phyloP scores from a whole-genome alignment of 768 basidiomycete species.

The Russula emetica region DNA sequence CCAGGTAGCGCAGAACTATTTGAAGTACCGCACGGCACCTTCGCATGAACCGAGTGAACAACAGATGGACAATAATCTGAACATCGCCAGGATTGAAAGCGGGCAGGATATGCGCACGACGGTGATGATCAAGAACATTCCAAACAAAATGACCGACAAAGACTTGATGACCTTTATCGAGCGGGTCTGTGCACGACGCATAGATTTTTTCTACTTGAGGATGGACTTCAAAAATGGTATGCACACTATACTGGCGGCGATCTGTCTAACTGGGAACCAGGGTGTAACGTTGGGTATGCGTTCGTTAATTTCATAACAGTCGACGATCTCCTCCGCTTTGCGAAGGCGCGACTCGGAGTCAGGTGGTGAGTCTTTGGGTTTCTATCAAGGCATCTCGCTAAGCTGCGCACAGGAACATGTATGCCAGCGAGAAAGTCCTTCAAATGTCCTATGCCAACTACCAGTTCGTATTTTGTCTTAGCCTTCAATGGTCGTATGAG shows the following conservation, averaged over 20 bases:
- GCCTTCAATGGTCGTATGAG: not conserved
- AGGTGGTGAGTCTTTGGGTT: slow-evolving; percentile 61
- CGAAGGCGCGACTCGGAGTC: slow-evolving; percentile 65
- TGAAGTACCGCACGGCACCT: slow-evolving; percentile 14
- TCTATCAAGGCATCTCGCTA: not conserved
- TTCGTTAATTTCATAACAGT: slow-evolving; percentile 89
- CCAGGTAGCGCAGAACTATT: slow-evolving; percentile 27
- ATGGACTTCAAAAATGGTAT: slow-evolving; percentile 82
- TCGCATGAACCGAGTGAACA: slow-evolving; percentile 21
- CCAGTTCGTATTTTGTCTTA: slow-evolving; percentile 54
- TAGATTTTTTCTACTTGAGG: slow-evolving; percentile 83
- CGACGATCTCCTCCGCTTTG: slow-evolving; percentile 70
- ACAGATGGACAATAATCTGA: slow-evolving; percentile 53
- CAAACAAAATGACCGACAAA: slow-evolving; percentile 83
- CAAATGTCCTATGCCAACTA: slow-evolving; percentile 93
- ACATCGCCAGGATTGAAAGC: slow-evolving; percentile 66
- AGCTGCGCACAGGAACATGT: slow-evolving; percentile 67
- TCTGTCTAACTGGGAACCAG: slow-evolving; percentile 35
- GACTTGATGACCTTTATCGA: slow-evolving; percentile 65
- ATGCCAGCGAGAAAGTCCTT: slow-evolving; percentile 83
- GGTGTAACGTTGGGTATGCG: slow-evolving; percentile 76
- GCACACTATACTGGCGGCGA: slow-evolving; percentile 24
- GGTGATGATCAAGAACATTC: slow-evolving; percentile 89
- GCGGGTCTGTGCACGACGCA: slow-evolving; percentile 66
- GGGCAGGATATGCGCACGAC: slow-evolving; percentile 80